Evolutionary conservation across 768 basidiomycete species (phyloP).

Genomic region (Gelatoporia subvermispora): DNA sequence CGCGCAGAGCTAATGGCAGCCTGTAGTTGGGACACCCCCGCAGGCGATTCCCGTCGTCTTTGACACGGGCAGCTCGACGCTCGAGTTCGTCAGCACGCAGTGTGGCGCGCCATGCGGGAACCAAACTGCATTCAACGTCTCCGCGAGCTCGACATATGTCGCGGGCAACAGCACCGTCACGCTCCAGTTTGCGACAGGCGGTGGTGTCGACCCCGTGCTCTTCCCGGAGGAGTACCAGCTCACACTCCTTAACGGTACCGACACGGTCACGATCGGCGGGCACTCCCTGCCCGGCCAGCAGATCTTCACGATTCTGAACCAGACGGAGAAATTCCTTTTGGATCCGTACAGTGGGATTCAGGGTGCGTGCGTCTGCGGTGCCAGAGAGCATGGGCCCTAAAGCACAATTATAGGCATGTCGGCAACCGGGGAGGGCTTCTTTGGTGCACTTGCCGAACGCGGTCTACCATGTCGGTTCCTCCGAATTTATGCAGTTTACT

Average conservation of each 20-base stretch:
- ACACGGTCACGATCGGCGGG: constrained; percentile 47
- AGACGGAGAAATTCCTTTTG: constrained; percentile 46
- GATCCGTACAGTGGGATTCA: constrained; percentile 56
- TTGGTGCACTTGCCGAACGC: constrained; percentile 39
- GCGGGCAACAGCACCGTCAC: constrained; percentile 36
- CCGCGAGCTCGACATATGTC: constrained; percentile 47
- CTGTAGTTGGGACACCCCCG: constrained; percentile 48
- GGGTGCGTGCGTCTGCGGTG: constrained; percentile 25
- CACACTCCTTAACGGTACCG: constrained; percentile 39
- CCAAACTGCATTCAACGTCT: constrained; percentile 43
- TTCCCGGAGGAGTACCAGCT: constrained; percentile 43
- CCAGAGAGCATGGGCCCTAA: neutral
- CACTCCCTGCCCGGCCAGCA: constrained; percentile 32
- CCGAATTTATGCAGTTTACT: neutral
- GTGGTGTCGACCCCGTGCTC: constrained; percentile 48
- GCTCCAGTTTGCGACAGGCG: constrained; percentile 50
- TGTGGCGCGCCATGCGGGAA: constrained; percentile 40
- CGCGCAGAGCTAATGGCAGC: too few relatives aligned
- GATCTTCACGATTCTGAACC: constrained; percentile 48
- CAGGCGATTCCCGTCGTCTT: constrained; percentile 47
- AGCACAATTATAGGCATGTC: constrained; percentile 39
- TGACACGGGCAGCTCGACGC: constrained; percentile 48
- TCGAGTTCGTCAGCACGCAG: constrained; percentile 47
- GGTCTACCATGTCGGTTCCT: constrained; percentile 43
- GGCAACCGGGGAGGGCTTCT: constrained; percentile 45